Evolutionary conservation across 202 grass and related monocot species (phyloP), one percentile per base, ranked within the genome.

Genomic region (Cymbopogon flexuosus): DNA sequence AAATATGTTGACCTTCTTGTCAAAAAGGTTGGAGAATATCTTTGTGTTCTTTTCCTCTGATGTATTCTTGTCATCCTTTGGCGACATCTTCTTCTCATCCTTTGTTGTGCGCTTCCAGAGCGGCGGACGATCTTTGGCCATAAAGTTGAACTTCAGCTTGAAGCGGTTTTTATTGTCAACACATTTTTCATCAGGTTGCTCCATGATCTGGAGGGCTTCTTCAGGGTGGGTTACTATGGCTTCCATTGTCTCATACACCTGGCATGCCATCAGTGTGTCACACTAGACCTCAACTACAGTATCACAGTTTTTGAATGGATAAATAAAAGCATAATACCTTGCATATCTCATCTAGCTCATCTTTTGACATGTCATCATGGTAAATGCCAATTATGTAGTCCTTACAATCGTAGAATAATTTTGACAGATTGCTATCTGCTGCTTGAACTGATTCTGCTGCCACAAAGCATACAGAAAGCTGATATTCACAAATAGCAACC

Each of bases 191-290:
- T 93, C 95, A 70, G 91, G 91, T 62, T 85, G 87, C 30, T 89
- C 82, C 82, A 79, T 87, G 74, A 89, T 86, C 81, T 84, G 89
- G 72, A 93, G 84, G 71, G 80, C 75, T 51, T 95, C 92, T 91
- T 93, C 90, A 46, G 96, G 96, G 79, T 91, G 85, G 42, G 83
- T 81, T 58, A 94, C 27, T 81, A 98, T 93, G 30, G 92, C 92
- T 80, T 98, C 92, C 80, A 98, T 82, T 4, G 96, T 93, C 90
- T 91, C 92, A 47, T 91, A 98, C 56, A 93, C 90, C 96, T 98
- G 78, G 46, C n/a, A 49, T 77, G 33, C 40, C 56, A 76, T 76
- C 10, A 63, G 6, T 51, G 60, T 19, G 13, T 80, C 10, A 36
- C 27, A 69, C 34, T 37, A 73, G 33, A 31, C 61, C 22, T 16